Base-by-base conservation (phyloP, 192 early-diverging fungal species). In the Backusella westeae region DNA sequence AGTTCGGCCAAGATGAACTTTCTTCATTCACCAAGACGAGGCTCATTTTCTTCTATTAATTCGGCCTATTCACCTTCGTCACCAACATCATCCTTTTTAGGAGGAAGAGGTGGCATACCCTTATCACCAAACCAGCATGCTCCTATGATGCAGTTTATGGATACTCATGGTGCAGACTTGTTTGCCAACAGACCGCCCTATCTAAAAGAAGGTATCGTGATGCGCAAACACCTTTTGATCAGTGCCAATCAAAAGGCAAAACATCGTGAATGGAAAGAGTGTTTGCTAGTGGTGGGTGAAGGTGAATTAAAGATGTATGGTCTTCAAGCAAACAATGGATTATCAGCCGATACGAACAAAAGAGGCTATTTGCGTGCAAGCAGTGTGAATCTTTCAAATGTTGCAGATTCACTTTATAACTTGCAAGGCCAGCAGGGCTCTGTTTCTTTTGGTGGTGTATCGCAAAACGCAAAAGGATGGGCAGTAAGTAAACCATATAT, bases 201-300 rank as follows among this genome's bases (percentile, higher is more conserved):
- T 67, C 53, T 84, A 6, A 90, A 90, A 63, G 92, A 94, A 79
- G 92, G 94, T n/a, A 83, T 95, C 15, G 86, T 98, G 36, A 90
- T 95, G 78, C 88, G 96, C 65, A 98, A 98, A 83, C 94, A 96
- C 80, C 76, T 94, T 69, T 88, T 91, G 79, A 94, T 95, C 71
- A 82, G 86, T 17, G 87, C 86, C 0, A 92, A 89, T 67, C 89
- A 93, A 71, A 94, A 93, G 84, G 93, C 94, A 7, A 91, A 92
- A 46, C 86, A 95, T 80, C 91, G 96, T 14, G 88, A 88, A n/a
- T 97, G 97, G 97, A 86, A 86, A 73, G 94, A 96, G 26, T 89
- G 93, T 69, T 89, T 93, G 26, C 87, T 93, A 12, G 86, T 95
- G 0, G 84, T 92, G 17, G 90, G 91, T 49, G 85, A 92, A 65